Base-by-base conservation (phyloP, 495 filamentous ascomycete genomes). In the Neurospora tetrasperma region DNA sequence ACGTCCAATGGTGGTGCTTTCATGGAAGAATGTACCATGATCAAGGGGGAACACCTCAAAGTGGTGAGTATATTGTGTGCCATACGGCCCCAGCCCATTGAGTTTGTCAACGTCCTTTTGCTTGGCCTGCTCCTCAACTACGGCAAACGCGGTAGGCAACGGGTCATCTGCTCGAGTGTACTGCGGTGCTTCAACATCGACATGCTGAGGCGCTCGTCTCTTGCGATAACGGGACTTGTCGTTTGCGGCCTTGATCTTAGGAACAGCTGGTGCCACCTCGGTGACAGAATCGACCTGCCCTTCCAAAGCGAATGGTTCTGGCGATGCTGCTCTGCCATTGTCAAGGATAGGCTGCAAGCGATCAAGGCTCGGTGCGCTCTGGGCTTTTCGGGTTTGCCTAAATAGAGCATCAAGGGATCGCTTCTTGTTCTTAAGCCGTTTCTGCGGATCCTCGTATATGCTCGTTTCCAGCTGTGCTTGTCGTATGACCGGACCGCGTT, bases 1-100 rank as follows among this genome's bases (percentile, higher is more conserved):
- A 75, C 89, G 90, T 18, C 94, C 94, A 69, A 97, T 85, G 69
- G 96, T 86, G 12, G 93, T 94, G 69, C 81, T 86, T 75, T 90
- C 84, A 75, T 94, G 92, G 75, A 96, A 96, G 79, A 86, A 96
- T 2, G 90, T 90, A 0, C 91, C 92, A 12, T 80, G 71, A 62
- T 83, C 85, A 35, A 97, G 81, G 38, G 93, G 90, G 48, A 83
- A 84, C 40, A 94, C 80, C 70, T 92, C 90, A 73, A 98, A 97
- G 75, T 92, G 88, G 14, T 90, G 84, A 1, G 92, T 87, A 77
- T 96, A 97, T 31, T 84, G 83, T 11, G 90, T 85, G 35, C 90
- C 89, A 76, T 85, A 88, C 2, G 86, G 86, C 2, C 84, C 88
- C 7, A 93, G 79, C 7, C 90, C 87, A 23, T 78, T 71, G 69